Conservation (phyloP, 495 filamentous ascomycete genomes). For the Cetradonia linearis region DNA sequence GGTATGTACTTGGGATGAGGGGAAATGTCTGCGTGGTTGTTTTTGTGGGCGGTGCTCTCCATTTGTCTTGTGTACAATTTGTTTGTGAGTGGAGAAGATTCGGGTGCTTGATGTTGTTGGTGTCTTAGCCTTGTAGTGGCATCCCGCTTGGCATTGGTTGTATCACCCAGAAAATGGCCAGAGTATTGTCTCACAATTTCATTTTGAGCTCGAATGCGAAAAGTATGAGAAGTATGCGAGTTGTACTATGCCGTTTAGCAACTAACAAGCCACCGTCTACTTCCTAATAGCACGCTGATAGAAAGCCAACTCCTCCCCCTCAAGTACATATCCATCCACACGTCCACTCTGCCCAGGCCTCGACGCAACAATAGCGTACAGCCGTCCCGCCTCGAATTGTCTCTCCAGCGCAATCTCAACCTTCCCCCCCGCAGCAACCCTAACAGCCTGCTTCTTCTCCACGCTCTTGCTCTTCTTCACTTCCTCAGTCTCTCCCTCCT, state of each 20-base stretch:
- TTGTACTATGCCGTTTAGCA: constrained; percentile 9
- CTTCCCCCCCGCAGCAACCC: constrained; percentile 74
- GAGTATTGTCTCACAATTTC: background rate
- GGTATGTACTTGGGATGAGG: too few species aligned
- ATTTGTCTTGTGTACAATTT: background rate
- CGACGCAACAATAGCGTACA: constrained; percentile 84
- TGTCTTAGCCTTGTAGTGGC: too few species aligned
- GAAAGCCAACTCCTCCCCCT: constrained; percentile 99
- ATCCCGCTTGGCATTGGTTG: background rate
- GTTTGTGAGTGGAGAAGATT: background rate
- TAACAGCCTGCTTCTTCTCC: constrained; percentile 87
- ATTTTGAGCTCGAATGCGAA: background rate
- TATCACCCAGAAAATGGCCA: background rate
- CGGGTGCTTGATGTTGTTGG: background rate
- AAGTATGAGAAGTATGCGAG: constrained; percentile 2
- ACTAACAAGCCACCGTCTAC: constrained; percentile 45
- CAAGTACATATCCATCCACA: constrained; percentile 92
- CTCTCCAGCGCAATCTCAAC: constrained; percentile 85
- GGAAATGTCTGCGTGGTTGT: too few species aligned
- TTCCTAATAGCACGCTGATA: constrained; percentile 98
- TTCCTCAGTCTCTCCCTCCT: constrained; percentile 57
- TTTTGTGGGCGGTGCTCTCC: too few species aligned
- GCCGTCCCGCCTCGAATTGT: constrained; percentile 97
- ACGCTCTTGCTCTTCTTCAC: constrained; percentile 84
- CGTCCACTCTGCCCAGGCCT: constrained; percentile 95